A percentile compares a stretch with the other conserved stretches of the same genome.
phyloP scores from a whole-genome alignment of 148 eudicot species.

The Simmondsia chinensis region DNA sequence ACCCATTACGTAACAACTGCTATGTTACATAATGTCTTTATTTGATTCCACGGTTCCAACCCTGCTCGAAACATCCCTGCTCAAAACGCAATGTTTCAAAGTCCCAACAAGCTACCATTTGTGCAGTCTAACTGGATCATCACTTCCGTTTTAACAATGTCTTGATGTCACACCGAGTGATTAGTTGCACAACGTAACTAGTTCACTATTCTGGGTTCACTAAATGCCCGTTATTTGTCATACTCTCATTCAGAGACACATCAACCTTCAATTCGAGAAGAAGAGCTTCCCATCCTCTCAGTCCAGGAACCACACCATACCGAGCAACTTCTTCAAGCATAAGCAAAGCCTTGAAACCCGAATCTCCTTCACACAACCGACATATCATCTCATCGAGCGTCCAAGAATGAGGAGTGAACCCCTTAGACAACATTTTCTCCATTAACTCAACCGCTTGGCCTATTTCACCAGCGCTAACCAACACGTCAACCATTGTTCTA shows the following conservation, averaged over 20 bases:
- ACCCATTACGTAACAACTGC: too few relatives aligned
- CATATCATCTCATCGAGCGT: constrained; percentile 19
- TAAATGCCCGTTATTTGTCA: too few relatives aligned
- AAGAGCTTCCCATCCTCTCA: constrained; percentile 33
- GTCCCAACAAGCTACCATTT: too few relatives aligned
- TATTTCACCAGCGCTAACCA: constrained; percentile 15
- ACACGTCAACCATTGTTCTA: constrained; percentile 23
- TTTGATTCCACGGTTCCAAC: too few relatives aligned
- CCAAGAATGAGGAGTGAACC: constrained; percentile 14
- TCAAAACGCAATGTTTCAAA: too few relatives aligned
- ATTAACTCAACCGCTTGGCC: constrained; percentile 23
- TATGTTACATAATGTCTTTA: too few relatives aligned
- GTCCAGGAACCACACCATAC: constrained; percentile 16
- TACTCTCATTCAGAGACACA: background rate
- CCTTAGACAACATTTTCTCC: constrained; percentile 24
- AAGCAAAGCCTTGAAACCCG: constrained; percentile 15
- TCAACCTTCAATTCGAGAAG: constrained; percentile 11
- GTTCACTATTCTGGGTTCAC: too few relatives aligned
- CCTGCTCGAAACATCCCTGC: too few relatives aligned
- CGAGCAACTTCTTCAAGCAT: constrained; percentile 9
- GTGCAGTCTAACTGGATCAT: too few relatives aligned
- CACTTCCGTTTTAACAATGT: too few relatives aligned
- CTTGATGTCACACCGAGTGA: too few relatives aligned
- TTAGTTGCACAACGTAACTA: too few relatives aligned
- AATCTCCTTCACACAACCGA: constrained; percentile 16